Conservation (phyloP, 116 monocot species). For the Phalaenopsis hybrid region DNA sequence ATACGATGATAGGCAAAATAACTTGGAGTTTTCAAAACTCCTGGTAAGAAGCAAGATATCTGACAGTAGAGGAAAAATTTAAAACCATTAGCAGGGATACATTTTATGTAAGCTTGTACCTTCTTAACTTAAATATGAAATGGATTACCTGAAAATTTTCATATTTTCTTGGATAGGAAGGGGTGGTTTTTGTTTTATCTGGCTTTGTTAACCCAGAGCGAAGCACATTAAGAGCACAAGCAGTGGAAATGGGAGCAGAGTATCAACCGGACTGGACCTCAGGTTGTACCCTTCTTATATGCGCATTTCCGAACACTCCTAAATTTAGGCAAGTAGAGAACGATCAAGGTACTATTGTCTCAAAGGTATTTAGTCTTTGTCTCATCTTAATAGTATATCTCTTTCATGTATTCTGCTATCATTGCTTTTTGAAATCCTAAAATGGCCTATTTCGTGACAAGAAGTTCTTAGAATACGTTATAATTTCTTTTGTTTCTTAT, state of each 20-base stretch:
- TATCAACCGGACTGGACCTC: conserved; percentile 81
- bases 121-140: background rate
- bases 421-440: conserved; percentile 8
- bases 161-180: conserved; percentile 44
- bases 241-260: conserved; percentile 79
- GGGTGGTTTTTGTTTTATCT: conserved; percentile 77
- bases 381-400: background rate
- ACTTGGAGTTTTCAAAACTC: conserved; percentile 48
- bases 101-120: background rate
- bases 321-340: conserved; percentile 85
- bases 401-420: background rate
- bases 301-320: conserved; percentile 87
- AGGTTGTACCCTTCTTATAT: conserved; percentile 86
- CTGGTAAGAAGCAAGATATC: conserved; percentile 32
- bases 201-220: conserved; percentile 96
- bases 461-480: background rate
- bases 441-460: background rate
- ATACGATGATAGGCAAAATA: conserved; percentile 6
- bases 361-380: conserved; percentile 45
- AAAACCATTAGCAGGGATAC: background rate
- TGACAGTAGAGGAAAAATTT: background rate
- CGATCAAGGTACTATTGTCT: conserved; percentile 83
- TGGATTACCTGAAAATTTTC: background rate
- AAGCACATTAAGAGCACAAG: conserved; percentile 58
- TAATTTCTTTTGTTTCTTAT: background rate